Evolutionary conservation across 2,329 filamentous ascomycete genomes (phyloP), one percentile per base, ranked within the genome.

Genomic region (Aspergillus caelatus): DNA sequence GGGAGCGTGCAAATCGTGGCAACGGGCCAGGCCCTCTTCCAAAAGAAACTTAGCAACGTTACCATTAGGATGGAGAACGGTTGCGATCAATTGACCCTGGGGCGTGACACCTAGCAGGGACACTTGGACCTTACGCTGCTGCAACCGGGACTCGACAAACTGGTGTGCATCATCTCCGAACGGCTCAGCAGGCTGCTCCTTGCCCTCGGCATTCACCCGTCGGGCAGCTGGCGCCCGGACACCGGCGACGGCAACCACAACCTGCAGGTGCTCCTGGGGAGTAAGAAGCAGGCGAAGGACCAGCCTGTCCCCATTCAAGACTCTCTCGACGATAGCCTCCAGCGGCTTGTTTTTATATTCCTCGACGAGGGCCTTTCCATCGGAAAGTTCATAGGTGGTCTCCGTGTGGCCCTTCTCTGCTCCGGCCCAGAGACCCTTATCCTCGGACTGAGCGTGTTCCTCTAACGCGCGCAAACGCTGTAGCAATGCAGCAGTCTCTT

Each of bases 1-100:
- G 45, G 93, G 96, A 0, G 94, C 96, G 82, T 99, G 95, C 80
- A 95, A 94, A 79, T 99, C 95, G 68, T 94, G 93, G 82, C 94
- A 98, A 73, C 93, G 88, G 46, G 94, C 95, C 61, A 98, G 84
- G 71, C 95, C 95, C 59, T 93, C 92, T 72, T 94, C 89, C 52
- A 99, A 88, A 50, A 99, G 80, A 78, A 96, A 96, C 68, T 92
- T 92, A 66, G 94, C 93, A 77, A 99, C 96, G 79, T 93, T 97
- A 67, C 95, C 95, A 65, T 90, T 88, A 32, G 94, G 94, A 80
- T 99, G 95, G 68, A 94, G 85, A 50, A 99, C 85, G 57, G 89
- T 88, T 62, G 91, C 95, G 60, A 99, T 89, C n/a, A 99, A 86
- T 74, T 97, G 92, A 63, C 92, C 92, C 78, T 97, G 94, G 1